Conservation (phyloP, 495 filamentous ascomycete species). For the Xylaria venustula region DNA sequence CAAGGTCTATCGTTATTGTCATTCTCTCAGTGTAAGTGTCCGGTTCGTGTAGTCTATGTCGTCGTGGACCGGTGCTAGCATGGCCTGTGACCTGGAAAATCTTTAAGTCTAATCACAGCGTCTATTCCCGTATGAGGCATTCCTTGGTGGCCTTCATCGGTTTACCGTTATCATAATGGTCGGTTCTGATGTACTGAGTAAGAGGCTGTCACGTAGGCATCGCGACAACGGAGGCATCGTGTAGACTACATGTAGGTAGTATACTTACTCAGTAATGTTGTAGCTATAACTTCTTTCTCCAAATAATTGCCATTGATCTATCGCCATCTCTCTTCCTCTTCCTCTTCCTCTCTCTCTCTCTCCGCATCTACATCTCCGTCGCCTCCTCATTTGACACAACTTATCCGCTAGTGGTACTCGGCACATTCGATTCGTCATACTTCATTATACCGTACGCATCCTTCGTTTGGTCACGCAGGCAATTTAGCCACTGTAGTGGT, state of each 20-base stretch:
- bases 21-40: neutral
- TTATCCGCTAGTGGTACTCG: neutral
- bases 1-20: neutral
- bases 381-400: slow-evolving; percentile 1
- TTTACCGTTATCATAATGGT: slow-evolving; percentile 5
- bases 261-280: neutral
- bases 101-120: too few relatives aligned
- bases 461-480: neutral
- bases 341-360: neutral
- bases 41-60: too few relatives aligned
- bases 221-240: neutral
- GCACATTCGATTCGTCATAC: neutral
- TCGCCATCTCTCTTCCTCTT: neutral
- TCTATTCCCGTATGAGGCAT: too few relatives aligned
- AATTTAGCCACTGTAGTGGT: neutral
- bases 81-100: neutral
- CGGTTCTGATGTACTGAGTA: neutral
- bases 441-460: neutral
- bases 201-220: neutral
- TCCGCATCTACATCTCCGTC: slow-evolving; percentile 7
- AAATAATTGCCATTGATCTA: slow-evolving; percentile 1
- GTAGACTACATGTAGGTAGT: neutral
- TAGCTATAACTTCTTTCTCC: slow-evolving; percentile 8
- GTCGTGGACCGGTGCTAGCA: neutral
- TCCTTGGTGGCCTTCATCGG: neutral